Base-by-base conservation (phyloP, 257 asterid genomes). In the Verbena officinalis region DNA sequence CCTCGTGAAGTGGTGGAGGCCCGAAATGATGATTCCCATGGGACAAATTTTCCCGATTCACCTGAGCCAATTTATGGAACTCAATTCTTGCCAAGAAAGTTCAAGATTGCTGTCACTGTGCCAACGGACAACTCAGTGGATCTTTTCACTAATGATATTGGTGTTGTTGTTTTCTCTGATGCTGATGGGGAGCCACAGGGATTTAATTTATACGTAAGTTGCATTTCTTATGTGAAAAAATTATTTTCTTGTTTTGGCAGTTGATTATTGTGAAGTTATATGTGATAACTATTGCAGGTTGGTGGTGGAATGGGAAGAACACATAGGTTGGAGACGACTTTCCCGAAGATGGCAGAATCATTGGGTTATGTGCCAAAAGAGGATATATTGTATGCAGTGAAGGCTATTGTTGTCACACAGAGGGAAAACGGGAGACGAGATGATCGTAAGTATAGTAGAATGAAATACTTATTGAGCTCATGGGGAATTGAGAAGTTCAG, bases 241-340 rank as follows among this genome's bases (percentile, higher is more conserved):
- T 10, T 55, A 33, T 68, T 49, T 17, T 65, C 15, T 33, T 62
- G 38, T 52, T 44, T 63, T 49, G 40, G 30, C 39, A 38, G 48
- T 56, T 1, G 7, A 43, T 43, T 33, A 15, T 67, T 31, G 33
- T 55, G 67, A 61, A 22, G 8, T 50, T 38, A 54, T 48, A 48
- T 50, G 59, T 13, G 13, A 53, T 70, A 38, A 48, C 55, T 44
- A 10, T 55, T 83, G 75, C 84, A 93, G 99, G 99, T 93, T 75
- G 99, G 99, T 80, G 99, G 99, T 79, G 99, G 99, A 45, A 90
- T 93, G 97, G 99, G 99, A 44, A 84, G 99, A 75, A 93, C 99
- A 53, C 97, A 90, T 77, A 84, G 97, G 77, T 1, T 78, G 72
- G 97, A 93, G 68, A 69, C 84, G 51, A 93, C 99, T 24, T 93